Conservation (phyloP, 352 stramenopile genomes). For the Phytopythium boreale region DNA sequence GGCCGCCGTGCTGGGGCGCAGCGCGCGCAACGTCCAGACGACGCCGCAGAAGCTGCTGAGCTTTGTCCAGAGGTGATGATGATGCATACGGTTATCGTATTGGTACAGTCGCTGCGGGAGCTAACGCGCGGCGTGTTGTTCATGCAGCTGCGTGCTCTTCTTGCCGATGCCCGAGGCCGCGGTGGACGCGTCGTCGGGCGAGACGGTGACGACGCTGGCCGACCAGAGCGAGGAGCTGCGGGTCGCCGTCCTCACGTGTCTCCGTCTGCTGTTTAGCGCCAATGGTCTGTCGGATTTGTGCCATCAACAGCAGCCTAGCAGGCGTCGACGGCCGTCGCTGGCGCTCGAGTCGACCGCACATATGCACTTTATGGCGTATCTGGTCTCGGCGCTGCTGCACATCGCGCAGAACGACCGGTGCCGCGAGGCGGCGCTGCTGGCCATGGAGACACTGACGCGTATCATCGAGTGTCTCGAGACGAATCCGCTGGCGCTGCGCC, state of each 20-base stretch:
- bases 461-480: constrained; percentile 34
- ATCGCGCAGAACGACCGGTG: constrained; percentile 51
- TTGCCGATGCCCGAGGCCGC: constrained; percentile 39
- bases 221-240: constrained; percentile 61
- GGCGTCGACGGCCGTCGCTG: constrained; percentile 6
- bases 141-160: constrained; percentile 41
- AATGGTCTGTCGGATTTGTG: neutral
- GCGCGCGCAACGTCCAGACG: constrained; percentile 13
- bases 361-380: constrained; percentile 69
- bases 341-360: constrained; percentile 28
- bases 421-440: constrained; percentile 31
- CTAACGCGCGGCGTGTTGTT: neutral
- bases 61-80: constrained; percentile 42
- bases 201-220: neutral
- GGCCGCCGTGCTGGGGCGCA: constrained; percentile 2
- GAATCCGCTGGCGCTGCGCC: constrained; percentile 35
- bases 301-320: constrained; percentile 1
- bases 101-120: neutral
- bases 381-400: constrained; percentile 57
- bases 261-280: constrained; percentile 32
- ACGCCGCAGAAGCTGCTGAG: constrained; percentile 24
- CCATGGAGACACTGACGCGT: constrained; percentile 36
- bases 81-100: neutral
- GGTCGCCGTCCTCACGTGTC: constrained; percentile 39
- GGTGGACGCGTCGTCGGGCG: neutral